phyloP scores from a whole-genome alignment of 1,284 basidiomycete species.

The Marasmius sp. region DNA sequence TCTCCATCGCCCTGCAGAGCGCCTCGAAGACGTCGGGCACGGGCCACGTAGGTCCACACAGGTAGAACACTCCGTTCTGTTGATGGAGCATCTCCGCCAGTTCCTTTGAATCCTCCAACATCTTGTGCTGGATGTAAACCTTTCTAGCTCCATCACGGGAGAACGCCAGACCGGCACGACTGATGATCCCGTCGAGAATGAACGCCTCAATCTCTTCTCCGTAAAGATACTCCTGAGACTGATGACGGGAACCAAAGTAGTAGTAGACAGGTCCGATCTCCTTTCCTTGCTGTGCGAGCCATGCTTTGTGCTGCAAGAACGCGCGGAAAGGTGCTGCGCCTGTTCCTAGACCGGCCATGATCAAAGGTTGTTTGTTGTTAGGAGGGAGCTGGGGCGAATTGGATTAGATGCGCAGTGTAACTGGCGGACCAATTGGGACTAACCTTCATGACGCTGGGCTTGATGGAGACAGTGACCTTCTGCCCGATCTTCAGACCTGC shows the following conservation, averaged over 20 bases:
- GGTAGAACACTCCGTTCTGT: constrained; percentile 85
- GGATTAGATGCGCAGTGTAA: neutral
- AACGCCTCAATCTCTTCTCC: constrained; percentile 89
- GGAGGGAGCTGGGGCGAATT: constrained; percentile 70
- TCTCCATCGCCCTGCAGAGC: constrained; percentile 76
- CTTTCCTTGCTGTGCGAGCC: constrained; percentile 74
- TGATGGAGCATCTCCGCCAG: constrained; percentile 76
- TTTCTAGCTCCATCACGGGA: constrained; percentile 92
- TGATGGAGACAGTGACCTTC: constrained; percentile 96
- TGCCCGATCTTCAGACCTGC: constrained; percentile 82
- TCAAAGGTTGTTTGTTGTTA: constrained; percentile 84
- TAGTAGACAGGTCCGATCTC: constrained; percentile 92
- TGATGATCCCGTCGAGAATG: constrained; percentile 81
- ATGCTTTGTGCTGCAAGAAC: constrained; percentile 93
- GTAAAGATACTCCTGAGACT: constrained; percentile 94
- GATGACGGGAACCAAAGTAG: constrained; percentile 97
- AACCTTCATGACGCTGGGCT: constrained; percentile 99
- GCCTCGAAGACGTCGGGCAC: constrained; percentile 97
- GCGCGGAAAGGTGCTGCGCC: constrained; percentile 98
- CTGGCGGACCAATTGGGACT: constrained; percentile 15
- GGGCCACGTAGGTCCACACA: constrained; percentile 98
- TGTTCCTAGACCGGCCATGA: constrained; percentile 98
- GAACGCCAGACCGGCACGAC: constrained; percentile 92
- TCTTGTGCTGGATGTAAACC: constrained; percentile 99
- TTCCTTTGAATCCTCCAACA: constrained; percentile 83